Evolutionary conservation across 768 basidiomycete genomes (phyloP).

Genomic region (Chalciporus piperatus): DNA sequence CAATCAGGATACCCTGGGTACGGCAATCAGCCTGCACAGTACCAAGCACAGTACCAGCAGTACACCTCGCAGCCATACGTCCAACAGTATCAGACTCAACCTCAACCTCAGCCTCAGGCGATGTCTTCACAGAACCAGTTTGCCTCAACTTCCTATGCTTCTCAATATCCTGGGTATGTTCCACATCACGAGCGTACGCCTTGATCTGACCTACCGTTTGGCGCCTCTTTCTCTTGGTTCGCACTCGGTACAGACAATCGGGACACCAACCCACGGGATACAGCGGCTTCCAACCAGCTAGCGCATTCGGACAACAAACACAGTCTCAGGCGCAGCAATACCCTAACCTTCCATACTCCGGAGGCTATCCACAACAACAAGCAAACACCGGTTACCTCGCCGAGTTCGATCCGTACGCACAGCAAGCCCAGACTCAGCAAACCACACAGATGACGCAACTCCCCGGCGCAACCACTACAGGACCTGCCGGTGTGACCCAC

Average conservation of each 20-base stretch:
- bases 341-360: slow-evolving; percentile 24
- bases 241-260: slow-evolving; percentile 19
- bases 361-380: slow-evolving; percentile 23
- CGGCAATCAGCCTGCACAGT: slow-evolving; percentile 30
- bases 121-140: slow-evolving; percentile 23
- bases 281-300: slow-evolving; percentile 46
- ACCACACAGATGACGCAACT: not conserved
- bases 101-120: slow-evolving; percentile 17
- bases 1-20: slow-evolving; percentile 25
- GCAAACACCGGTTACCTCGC: slow-evolving; percentile 27
- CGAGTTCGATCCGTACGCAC: slow-evolving; percentile 42
- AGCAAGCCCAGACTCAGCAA: slow-evolving; percentile 5
- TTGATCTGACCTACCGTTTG: not conserved
- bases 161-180: slow-evolving; percentile 25
- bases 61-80: slow-evolving; percentile 22
- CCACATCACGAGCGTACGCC: not conserved
- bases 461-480: slow-evolving; percentile 3
- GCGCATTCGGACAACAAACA: slow-evolving; percentile 57
- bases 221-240: not conserved
- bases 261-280: slow-evolving; percentile 32
- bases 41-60: slow-evolving; percentile 36
- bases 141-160: slow-evolving; percentile 19
- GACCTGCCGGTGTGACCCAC: slow-evolving; percentile 43
- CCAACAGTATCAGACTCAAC: slow-evolving; percentile 15
- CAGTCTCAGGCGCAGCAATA: slow-evolving; percentile 15